Evolutionary conservation across 2,329 filamentous ascomycete genomes (phyloP).

Genomic region (Fusarium nodosum): DNA sequence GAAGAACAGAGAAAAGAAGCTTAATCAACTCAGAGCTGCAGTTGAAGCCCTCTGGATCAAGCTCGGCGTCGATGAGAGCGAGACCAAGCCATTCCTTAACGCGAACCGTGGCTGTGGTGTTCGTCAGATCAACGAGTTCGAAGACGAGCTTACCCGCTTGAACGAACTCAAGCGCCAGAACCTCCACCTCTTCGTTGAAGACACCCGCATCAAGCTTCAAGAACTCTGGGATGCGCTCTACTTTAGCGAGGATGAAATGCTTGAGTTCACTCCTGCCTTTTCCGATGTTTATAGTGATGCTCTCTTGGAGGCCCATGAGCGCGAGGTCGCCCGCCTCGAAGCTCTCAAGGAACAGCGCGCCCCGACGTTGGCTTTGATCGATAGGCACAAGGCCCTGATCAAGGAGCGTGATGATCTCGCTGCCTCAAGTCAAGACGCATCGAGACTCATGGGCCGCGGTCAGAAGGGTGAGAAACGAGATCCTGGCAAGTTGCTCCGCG

Average conservation of each 20-base stretch:
- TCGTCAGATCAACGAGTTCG: constrained; percentile 93
- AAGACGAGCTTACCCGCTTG: constrained; percentile 87
- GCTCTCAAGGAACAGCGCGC: constrained; percentile 87
- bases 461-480: constrained; percentile 95
- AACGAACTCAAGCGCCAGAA: constrained; percentile 97
- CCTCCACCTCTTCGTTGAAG: constrained; percentile 94
- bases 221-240: constrained; percentile 95
- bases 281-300: constrained; percentile 98
- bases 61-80: constrained; percentile 83
- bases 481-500: constrained; percentile 90
- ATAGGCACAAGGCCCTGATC: constrained; percentile 84
- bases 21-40: constrained; percentile 79
- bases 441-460: constrained; percentile 89
- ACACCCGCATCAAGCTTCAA: constrained; percentile 89
- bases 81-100: constrained; percentile 87
- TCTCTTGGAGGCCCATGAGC: constrained; percentile 92
- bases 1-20: constrained; percentile 79
- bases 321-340: constrained; percentile 87
- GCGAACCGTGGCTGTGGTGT: constrained; percentile 91
- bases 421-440: constrained; percentile 95
- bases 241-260: constrained; percentile 98
- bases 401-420: constrained; percentile 88
- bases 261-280: constrained; percentile 96
- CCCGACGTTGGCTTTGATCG: constrained; percentile 84
- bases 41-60: constrained; percentile 94